Evolutionary conservation across 2,329 filamentous ascomycete genomes (phyloP).

Genomic region (Colletotrichum graminicola): DNA sequence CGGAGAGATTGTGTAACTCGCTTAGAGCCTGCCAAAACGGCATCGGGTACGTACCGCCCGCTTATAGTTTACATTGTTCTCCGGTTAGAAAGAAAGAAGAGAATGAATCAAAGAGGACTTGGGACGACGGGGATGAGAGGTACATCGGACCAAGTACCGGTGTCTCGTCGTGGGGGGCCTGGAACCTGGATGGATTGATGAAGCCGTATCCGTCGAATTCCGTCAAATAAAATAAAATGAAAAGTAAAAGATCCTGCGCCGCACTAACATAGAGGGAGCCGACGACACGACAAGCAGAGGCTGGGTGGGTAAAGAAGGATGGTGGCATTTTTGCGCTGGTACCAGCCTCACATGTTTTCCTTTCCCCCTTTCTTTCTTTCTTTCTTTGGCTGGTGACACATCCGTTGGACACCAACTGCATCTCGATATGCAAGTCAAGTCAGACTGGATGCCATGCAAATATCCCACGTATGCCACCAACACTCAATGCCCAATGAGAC

Average conservation of each 20-base stretch:
- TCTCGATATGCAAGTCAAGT: constrained; percentile 4
- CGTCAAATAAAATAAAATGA: background rate
- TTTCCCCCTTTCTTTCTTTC: background rate
- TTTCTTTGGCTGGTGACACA: background rate
- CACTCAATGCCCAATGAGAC: background rate
- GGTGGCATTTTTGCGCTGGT: background rate
- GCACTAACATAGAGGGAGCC: background rate
- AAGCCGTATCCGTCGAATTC: background rate
- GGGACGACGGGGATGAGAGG: background rate
- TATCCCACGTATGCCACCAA: background rate
- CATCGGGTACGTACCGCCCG: background rate
- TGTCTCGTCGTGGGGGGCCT: background rate
- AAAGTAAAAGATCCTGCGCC: background rate
- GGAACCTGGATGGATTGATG: background rate
- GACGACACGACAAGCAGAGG: background rate
- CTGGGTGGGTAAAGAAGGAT: background rate
- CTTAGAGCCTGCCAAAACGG: constrained; percentile 3
- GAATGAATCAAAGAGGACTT: background rate
- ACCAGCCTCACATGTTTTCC: constrained; percentile 5
- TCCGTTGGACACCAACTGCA: background rate
- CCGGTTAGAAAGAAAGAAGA: background rate
- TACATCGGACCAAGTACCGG: background rate
- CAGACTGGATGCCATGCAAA: background rate
- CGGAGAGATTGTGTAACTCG: constrained; percentile 25
- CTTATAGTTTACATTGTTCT: background rate